phyloP scores from a whole-genome alignment of 805 yeast genomes.

The Kodamaea sagamina region DNA sequence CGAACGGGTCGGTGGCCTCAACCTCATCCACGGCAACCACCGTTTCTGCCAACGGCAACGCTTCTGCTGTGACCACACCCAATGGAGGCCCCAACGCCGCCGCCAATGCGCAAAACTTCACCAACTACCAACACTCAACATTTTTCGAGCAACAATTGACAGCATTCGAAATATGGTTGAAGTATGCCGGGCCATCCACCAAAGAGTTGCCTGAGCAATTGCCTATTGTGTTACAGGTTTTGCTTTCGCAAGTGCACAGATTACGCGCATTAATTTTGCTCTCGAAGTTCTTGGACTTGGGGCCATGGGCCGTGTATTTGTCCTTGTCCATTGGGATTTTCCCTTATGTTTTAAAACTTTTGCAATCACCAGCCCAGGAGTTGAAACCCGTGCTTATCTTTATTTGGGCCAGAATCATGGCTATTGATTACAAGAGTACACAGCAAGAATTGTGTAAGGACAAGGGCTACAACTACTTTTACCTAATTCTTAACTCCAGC shows the following conservation, averaged over 20 bases:
- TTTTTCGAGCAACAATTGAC: constrained; percentile 95
- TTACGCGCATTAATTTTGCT: constrained; percentile 82
- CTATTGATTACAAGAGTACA: constrained; percentile 85
- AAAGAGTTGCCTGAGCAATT: constrained; percentile 91
- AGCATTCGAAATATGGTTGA: constrained; percentile 95
- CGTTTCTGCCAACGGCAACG: constrained; percentile 1
- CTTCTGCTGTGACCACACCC: neutral
- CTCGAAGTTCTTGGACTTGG: constrained; percentile 85
- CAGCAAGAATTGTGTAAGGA: constrained; percentile 93
- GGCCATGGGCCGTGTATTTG: constrained; percentile 96
- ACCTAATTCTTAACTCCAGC: constrained; percentile 64
- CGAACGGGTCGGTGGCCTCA: neutral
- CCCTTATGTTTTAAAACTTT: constrained; percentile 85
- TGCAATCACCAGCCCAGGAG: constrained; percentile 95
- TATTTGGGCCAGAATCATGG: constrained; percentile 97
- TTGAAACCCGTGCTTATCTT: constrained; percentile 90
- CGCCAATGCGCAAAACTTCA: constrained; percentile 20
- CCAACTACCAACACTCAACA: constrained; percentile 82
- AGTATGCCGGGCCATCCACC: constrained; percentile 77
- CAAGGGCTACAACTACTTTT: constrained; percentile 84
- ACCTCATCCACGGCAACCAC: neutral
- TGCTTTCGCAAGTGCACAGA: constrained; percentile 91
- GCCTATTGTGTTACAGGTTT: constrained; percentile 90
- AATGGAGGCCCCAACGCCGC: constrained; percentile 4
- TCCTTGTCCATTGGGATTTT: constrained; percentile 94